Evolutionary conservation across 169 alveolate species (phyloP).

Genomic region (Plasmodium gaboni): DNA sequence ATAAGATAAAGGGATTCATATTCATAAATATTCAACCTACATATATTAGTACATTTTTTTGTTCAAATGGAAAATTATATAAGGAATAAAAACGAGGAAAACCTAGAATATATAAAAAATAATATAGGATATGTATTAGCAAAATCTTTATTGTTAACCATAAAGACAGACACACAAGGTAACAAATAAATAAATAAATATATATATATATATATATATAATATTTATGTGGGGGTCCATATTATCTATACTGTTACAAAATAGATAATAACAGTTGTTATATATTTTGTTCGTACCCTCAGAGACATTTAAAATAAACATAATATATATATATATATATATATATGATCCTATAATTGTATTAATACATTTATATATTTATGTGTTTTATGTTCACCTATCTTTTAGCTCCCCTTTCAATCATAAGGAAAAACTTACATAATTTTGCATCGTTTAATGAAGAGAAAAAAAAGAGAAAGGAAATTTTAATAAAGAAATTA

Average conservation of each 20-base stretch:
- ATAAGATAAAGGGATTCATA: background rate
- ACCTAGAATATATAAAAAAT: conserved; percentile 28
- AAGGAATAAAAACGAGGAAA: conserved; percentile 27
- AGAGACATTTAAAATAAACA: background rate
- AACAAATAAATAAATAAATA: background rate
- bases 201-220: background rate
- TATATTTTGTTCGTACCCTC: background rate
- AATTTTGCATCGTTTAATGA: conserved; percentile 53
- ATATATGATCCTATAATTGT: background rate
- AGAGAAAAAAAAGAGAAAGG: conserved; percentile 61
- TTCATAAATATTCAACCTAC: background rate
- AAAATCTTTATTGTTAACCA: conserved; percentile 35
- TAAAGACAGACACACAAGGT: conserved; percentile 62
- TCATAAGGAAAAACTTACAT: conserved; percentile 27
- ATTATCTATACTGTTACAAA: too few relatives aligned
- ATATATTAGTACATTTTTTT: background rate
- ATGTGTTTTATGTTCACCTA: background rate
- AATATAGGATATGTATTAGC: conserved; percentile 54
- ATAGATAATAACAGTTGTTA: too few relatives aligned
- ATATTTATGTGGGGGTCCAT: too few relatives aligned
- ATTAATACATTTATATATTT: background rate
- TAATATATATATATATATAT: conserved; percentile 3
- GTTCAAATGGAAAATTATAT: conserved; percentile 27
- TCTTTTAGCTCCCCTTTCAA: conserved; percentile 22
- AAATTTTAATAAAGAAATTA: conserved; percentile 41